Conservation (phyloP, 768 basidiomycete species). For the Tulasnella sp. region DNA sequence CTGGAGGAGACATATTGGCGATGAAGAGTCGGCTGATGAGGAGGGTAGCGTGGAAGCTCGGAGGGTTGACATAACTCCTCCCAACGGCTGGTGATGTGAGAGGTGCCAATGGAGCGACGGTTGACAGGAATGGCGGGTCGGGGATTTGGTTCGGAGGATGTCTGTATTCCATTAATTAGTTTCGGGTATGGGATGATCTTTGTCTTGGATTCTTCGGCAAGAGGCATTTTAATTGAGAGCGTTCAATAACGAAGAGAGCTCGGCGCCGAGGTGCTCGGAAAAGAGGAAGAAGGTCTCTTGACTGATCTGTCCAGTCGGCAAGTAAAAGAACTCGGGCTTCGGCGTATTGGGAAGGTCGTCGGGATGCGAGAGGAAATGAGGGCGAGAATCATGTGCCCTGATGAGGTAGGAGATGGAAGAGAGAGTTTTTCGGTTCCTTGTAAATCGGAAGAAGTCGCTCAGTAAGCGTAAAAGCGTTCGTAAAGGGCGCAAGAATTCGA, state of each 20-base stretch:
- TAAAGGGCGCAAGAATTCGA: not conserved
- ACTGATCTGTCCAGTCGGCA: not conserved
- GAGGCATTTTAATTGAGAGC: not conserved
- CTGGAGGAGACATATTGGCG: not conserved
- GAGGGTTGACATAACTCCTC: not conserved
- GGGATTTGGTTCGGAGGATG: not conserved
- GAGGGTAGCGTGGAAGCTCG: not conserved
- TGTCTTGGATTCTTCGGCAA: not conserved
- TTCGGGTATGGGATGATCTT: not conserved
- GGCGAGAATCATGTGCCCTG: not conserved
- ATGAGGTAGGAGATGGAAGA: not conserved
- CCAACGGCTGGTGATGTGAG: not conserved
- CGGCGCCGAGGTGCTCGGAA: not conserved
- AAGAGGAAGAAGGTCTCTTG: not conserved
- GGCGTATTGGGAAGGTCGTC: not conserved
- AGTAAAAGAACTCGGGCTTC: not conserved
- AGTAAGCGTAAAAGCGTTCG: not conserved
- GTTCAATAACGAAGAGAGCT: not conserved
- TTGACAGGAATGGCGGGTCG: not conserved
- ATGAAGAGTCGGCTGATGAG: not conserved
- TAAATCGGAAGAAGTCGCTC: not conserved
- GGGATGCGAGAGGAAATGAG: not conserved
- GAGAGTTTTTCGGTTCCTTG: not conserved
- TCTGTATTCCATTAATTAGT: not conserved
- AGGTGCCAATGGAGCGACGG: not conserved